These are phyloP conservation scores for Quercus dentata DNA, from an alignment of 306 rosid genomes.

Conservation along the genomic window DNA sequence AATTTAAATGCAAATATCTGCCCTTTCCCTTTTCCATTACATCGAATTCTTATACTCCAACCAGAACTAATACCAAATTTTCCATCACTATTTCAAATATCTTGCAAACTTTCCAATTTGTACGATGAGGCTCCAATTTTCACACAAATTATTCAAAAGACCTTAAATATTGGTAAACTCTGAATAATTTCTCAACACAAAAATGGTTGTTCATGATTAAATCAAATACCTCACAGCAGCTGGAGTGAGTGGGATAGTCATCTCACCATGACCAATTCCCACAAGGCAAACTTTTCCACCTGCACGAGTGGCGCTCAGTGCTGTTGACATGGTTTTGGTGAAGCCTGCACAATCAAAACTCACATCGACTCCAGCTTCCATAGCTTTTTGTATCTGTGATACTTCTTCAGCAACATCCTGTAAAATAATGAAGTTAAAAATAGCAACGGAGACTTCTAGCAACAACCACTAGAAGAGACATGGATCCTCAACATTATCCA, in stretches of 20 bases:
- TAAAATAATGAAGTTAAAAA: not conserved
- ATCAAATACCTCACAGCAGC: conserved; percentile 69
- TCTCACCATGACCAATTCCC: conserved; percentile 76
- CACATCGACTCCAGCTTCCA: conserved; percentile 58
- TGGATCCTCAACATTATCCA: not conserved
- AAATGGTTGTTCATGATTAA: not conserved
- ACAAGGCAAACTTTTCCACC: conserved; percentile 93
- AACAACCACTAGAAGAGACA: not conserved
- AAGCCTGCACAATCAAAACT: conserved; percentile 88
- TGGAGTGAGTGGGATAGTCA: conserved; percentile 82
- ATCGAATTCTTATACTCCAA: not conserved
- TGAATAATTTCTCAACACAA: not conserved
- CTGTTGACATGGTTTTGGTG: conserved; percentile 82
- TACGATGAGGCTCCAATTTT: not conserved
- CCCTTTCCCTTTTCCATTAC: not conserved
- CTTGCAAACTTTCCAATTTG: not conserved
- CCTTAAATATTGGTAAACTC: not conserved
- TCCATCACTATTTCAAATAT: not conserved
- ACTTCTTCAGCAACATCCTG: conserved; percentile 76
- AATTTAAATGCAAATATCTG: not conserved
- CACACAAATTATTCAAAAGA: not conserved
- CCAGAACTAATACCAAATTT: not conserved
- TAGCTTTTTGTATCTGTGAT: conserved; percentile 47
- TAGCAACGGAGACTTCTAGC: not conserved
- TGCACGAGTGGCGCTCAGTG: conserved; percentile 61